Percentiles rank a stretch among this genome's conserved stretches.
Conservation (phyloP, 768 basidiomycete genomes). For the Boletus eberwhitei region DNA sequence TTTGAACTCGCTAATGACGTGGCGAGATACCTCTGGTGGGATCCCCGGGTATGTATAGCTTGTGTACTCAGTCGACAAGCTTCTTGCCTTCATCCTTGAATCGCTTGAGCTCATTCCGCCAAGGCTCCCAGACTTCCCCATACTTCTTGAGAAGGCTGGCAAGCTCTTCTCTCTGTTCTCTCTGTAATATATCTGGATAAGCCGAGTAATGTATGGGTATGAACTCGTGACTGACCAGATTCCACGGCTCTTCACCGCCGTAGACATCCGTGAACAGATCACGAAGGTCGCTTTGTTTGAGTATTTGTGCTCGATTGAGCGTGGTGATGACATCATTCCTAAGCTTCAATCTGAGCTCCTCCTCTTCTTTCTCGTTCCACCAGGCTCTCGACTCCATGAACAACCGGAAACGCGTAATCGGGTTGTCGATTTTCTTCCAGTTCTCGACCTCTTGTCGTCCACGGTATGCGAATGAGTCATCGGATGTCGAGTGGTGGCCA, state of each 20-base stretch:
- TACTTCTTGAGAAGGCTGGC: slow-evolving; percentile 75
- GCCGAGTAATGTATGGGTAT: background rate
- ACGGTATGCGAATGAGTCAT: slow-evolving; percentile 94
- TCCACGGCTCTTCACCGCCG: slow-evolving; percentile 81
- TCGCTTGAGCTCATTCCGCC: slow-evolving; percentile 73
- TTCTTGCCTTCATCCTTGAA: slow-evolving; percentile 73
- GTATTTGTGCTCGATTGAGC: slow-evolving; percentile 72
- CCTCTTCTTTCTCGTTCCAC: slow-evolving; percentile 80
- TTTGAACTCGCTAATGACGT: background rate
- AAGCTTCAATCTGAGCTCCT: slow-evolving; percentile 60
- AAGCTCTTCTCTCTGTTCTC: slow-evolving; percentile 82
- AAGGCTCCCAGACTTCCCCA: slow-evolving; percentile 82
- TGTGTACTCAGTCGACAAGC: slow-evolving; percentile 33
- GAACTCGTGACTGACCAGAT: slow-evolving; percentile 55
- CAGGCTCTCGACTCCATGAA: slow-evolving; percentile 81
- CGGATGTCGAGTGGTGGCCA: slow-evolving; percentile 93
- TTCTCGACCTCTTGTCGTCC: slow-evolving; percentile 88
- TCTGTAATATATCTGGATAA: slow-evolving; percentile 40
- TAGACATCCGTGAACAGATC: slow-evolving; percentile 88
- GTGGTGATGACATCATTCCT: slow-evolving; percentile 74
- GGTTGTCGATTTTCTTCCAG: slow-evolving; percentile 87
- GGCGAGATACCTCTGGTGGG: background rate
- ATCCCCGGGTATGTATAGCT: background rate
- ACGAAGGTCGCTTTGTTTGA: slow-evolving; percentile 66
- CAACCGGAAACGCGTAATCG: slow-evolving; percentile 77